These are phyloP conservation scores for Cyclotella baltica DNA, from an alignment of 108 stramenopile genomes.

Conservation along the genomic window DNA sequence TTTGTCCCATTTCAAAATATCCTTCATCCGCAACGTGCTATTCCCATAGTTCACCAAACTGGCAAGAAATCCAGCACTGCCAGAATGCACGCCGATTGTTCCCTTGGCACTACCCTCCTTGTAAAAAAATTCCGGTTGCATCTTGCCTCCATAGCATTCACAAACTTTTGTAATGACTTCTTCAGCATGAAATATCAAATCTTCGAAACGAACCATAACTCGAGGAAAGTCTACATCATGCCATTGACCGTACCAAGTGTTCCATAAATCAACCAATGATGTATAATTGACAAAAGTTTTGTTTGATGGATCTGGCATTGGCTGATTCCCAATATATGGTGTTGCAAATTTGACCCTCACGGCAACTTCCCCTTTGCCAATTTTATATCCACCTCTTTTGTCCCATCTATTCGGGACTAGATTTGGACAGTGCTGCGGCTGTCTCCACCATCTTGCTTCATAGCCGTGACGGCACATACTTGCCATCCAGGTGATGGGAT, in stretches of 20 bases:
- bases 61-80: constrained; percentile 66
- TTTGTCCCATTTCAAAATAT: constrained; percentile 49
- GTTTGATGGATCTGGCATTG: constrained; percentile 29
- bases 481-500: constrained; percentile 89
- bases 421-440: constrained; percentile 68
- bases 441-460: constrained; percentile 65
- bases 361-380: constrained; percentile 13
- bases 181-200: constrained; percentile 77
- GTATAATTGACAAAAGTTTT: constrained; percentile 54
- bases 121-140: constrained; percentile 57
- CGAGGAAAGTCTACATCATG: constrained; percentile 69
- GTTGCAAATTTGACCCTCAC: constrained; percentile 45
- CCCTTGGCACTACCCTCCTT: constrained; percentile 65
- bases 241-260: constrained; percentile 75
- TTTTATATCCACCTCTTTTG: constrained; percentile 23
- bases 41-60: constrained; percentile 81
- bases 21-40: constrained; percentile 55
- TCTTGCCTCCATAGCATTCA: constrained; percentile 71
- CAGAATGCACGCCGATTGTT: constrained; percentile 57
- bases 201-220: constrained; percentile 87
- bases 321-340: constrained; percentile 33
- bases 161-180: constrained; percentile 64
- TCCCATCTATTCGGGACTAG: constrained; percentile 65
- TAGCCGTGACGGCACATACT: constrained; percentile 85
- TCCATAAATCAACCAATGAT: constrained; percentile 76